Base-by-base conservation (phyloP, 2,329 filamentous ascomycete species). In the Neopestalotiopsis sp. region DNA sequence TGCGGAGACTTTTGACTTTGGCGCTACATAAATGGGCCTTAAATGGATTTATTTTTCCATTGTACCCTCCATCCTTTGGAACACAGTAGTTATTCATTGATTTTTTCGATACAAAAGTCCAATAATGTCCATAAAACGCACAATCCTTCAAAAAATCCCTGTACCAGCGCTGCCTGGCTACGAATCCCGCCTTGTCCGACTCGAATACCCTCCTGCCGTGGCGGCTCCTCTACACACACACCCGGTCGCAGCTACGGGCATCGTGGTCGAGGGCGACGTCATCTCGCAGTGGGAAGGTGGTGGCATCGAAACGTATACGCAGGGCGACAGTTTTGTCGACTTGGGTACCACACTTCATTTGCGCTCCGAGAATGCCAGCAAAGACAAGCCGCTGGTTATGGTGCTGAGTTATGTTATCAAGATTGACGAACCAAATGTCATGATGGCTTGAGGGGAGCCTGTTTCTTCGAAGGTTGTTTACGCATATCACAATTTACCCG, bases 211-310 rank as follows among this genome's bases (percentile, higher is more conserved):
- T 59, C 56, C 56, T 1, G 56, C 20, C n/a, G 56, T 28, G 20
- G 30, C 56, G 13, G 56, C 56, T 12, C 56, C 56, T 5, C 13
- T 59, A 1, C 56, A 59, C 56, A 59, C 56, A 24, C 56, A 59
- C 5, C n/a, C 56, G 13, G 56, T 59, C 6, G 56, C 56, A 17
- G 56, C 56, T 10, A 59, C 56, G 14, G 56, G 56, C 10, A 28
- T 28, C 56, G n/a, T 59, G 14, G 13, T 59, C 13, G 10, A 4
- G 24, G 56, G 56, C 20, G 30, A 59, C 7, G 56, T 59, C 1
- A 20, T 59, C 56, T 59, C 56, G 20, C 56, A 59, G 56, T 59
- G 56, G 56, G 56, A 28, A 28, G 56, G 30, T 20, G 56, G 56
- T 20, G 56, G 10, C 10, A 12, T 59, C 14, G 56, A 59, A 20